Base-by-base conservation (phyloP, 2,329 filamentous ascomycete genomes). In the Coccinonectria pachysandricola region DNA sequence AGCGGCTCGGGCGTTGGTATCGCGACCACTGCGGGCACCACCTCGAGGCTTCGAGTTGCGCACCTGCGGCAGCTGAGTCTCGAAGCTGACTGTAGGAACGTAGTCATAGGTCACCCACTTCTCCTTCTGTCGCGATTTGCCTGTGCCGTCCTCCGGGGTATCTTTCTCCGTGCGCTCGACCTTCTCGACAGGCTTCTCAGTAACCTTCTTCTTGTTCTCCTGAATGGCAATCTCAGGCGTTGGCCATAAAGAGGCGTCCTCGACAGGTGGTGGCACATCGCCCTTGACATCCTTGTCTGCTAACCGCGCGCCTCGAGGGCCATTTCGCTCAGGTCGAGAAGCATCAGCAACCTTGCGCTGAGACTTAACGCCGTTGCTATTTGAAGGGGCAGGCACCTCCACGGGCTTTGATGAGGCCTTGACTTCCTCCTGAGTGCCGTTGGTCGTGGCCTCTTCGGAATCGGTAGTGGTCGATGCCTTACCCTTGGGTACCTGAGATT, bases 71-170 rank as follows among this genome's bases (percentile, higher is more conserved):
- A 94, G 54, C 15, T 81, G 84, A 1, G 91, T 95, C 51, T 84
- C 80, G 56, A 93, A 96, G 31, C 78, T 77, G 24, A 91, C 85
- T 9, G 75, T 79, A 7, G 86, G 88, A 8, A 83, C 84, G 46
- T 87, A 88, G 17, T 79, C 74, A 31, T 95, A 72, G 2, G 76
- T 70, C 32, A 83, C 76, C 88, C 91, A 96, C 47, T 86, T 83
- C 45, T 81, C 75, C 62, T 92, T 92, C 68, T 77, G 54, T 62
- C 71, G 43, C 13, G 58, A 46, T 46, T 69, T 70, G 24, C 47
- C 45, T 33, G 41, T 38, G 41, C 53, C 43, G 48, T 65, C 43
- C 28, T 74, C 75, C 35, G 75, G 68, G 21, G 55, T 59, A 38
- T 81, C 78, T 24, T 77, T 72, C 35, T 83, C 78, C 23, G 74